These are phyloP conservation scores for Yarrowia bubula DNA, from an alignment of 805 yeast species.

Conservation along the genomic window DNA sequence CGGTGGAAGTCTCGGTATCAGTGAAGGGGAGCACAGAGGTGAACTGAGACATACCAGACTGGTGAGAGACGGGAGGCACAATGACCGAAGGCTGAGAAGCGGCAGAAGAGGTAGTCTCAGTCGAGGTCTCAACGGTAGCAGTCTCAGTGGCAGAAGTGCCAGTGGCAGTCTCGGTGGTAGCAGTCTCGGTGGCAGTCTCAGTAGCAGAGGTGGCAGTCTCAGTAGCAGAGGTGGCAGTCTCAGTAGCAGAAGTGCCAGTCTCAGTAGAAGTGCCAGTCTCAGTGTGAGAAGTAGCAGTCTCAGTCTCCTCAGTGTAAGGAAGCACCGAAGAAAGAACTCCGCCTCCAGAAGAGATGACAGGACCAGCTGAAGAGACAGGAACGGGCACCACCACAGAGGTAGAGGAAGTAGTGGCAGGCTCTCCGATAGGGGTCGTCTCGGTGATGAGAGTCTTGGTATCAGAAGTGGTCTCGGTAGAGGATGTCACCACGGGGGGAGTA, in stretches of 20 bases:
- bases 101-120: neutral
- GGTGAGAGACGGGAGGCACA: neutral
- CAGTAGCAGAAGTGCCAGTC: neutral
- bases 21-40: constrained; percentile 21
- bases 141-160: neutral
- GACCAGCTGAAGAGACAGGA: neutral
- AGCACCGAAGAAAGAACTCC: constrained; percentile 13
- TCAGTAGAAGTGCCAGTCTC: neutral
- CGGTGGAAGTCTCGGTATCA: neutral
- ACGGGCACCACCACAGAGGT: neutral
- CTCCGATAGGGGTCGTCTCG: neutral
- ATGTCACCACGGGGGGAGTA: neutral
- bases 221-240: neutral
- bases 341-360: constrained; percentile 12
- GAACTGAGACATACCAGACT: constrained; percentile 6
- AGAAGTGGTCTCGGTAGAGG: neutral
- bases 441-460: constrained; percentile 2
- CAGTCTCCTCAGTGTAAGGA: constrained; percentile 16
- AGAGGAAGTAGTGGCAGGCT: neutral
- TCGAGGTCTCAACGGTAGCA: neutral
- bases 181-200: neutral
- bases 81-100: constrained; percentile 11
- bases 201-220: neutral
- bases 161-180: constrained; percentile 16
- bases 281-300: neutral